phyloP scores from a whole-genome alignment of 2,329 filamentous ascomycete species.

The Rutstroemia sp. region DNA sequence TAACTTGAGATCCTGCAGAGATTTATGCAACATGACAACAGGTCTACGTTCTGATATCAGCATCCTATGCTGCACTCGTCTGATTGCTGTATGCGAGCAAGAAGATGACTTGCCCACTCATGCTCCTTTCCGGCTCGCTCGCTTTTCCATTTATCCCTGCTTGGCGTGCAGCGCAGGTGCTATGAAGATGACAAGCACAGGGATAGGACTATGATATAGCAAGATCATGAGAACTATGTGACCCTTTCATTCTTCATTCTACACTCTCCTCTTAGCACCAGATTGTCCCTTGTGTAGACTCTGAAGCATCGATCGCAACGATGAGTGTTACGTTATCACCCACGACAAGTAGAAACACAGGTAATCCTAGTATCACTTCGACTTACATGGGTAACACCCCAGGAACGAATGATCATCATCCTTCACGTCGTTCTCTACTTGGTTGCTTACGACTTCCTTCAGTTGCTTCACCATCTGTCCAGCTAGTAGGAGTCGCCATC shows the following conservation, averaged over 20 bases:
- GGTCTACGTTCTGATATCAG: neutral
- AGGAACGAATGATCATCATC: neutral
- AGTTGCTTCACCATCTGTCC: constrained; percentile 1
- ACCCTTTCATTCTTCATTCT: constrained; percentile 1
- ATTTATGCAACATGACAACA: constrained; percentile 6
- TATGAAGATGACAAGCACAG: neutral
- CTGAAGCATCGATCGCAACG: neutral
- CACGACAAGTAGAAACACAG: neutral
- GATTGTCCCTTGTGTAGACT: neutral
- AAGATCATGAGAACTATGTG: constrained; percentile 2
- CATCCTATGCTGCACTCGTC: neutral
- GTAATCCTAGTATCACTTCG: neutral
- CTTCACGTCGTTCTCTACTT: neutral
- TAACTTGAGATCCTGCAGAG: constrained; percentile 1
- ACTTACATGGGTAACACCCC: neutral
- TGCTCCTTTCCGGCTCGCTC: neutral
- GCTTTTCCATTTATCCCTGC: neutral
- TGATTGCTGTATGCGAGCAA: constrained; percentile 1
- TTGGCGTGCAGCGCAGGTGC: neutral
- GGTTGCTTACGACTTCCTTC: neutral
- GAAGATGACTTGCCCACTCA: neutral
- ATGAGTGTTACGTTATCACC: constrained; percentile 7
- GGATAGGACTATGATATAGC: constrained; percentile 3
- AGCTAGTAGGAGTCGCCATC: constrained; percentile 46
- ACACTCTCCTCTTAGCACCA: constrained; percentile 2